Percentiles rank a stretch among this genome's conserved stretches.
phyloP scores from a whole-genome alignment of 352 stramenopile genomes.

The Pythium sp. region DNA sequence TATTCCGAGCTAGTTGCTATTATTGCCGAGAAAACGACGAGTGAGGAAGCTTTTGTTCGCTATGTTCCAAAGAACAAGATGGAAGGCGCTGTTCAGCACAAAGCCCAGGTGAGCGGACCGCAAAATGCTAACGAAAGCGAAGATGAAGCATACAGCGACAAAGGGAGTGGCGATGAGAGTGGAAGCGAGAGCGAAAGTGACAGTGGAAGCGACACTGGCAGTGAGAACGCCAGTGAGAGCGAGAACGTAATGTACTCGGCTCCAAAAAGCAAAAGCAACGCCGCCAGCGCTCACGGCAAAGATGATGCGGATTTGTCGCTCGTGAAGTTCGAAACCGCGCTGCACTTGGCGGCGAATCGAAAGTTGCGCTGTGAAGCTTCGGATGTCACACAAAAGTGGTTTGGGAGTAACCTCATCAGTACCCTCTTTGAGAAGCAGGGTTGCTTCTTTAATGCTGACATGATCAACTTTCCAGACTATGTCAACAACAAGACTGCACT shows the following conservation, averaged over 20 bases:
- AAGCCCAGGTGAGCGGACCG: not conserved
- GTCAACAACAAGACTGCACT: constrained; percentile 55
- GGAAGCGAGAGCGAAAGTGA: constrained; percentile 18
- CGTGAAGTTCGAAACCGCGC: constrained; percentile 42
- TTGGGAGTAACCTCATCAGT: constrained; percentile 49
- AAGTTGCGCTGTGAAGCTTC: constrained; percentile 33
- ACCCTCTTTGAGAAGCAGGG: constrained; percentile 42
- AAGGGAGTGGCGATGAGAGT: constrained; percentile 13
- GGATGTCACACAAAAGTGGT: constrained; percentile 38
- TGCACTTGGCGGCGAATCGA: constrained; percentile 50
- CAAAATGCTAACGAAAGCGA: constrained; percentile 15
- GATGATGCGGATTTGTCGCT: constrained; percentile 20
- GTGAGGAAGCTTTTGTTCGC: constrained; percentile 31
- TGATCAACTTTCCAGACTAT: constrained; percentile 48
- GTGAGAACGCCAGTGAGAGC: constrained; percentile 3
- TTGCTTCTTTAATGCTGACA: constrained; percentile 29
- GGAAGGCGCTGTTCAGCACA: constrained; percentile 1
- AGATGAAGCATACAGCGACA: constrained; percentile 11
- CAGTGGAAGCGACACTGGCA: not conserved
- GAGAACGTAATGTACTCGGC: not conserved
- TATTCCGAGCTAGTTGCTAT: constrained; percentile 51
- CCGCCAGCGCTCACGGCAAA: not conserved
- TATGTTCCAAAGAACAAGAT: constrained; percentile 7
- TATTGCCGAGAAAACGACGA: constrained; percentile 43
- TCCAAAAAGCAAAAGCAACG: not conserved